Evolutionary conservation across 768 basidiomycete genomes (phyloP).

Genomic region (Boletus speciosus): DNA sequence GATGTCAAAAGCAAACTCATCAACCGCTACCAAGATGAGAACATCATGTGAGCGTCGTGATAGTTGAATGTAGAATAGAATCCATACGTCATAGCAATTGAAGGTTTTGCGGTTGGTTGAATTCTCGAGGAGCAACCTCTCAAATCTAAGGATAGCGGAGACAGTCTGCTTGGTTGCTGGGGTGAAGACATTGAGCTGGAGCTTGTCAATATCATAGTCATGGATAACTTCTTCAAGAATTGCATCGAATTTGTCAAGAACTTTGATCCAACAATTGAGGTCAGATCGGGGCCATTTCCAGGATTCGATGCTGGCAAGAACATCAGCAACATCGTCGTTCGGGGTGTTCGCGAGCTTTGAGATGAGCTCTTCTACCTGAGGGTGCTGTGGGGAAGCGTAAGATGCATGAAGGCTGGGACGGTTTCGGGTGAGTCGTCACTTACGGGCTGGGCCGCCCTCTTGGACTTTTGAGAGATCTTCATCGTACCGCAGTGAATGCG

Average conservation of each 20-base stretch:
- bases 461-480: conserved; percentile 86
- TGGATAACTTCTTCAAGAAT: conserved; percentile 80
- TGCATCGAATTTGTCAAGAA: conserved; percentile 92
- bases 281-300: conserved; percentile 98
- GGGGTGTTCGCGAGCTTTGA: conserved; percentile 60
- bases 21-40: conserved; percentile 58
- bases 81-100: conserved; percentile 90
- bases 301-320: conserved; percentile 63
- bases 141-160: conserved; percentile 82
- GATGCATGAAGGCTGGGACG: conserved; percentile 3
- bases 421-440: conserved; percentile 27
- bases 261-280: conserved; percentile 93
- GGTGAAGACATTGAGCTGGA: conserved; percentile 78
- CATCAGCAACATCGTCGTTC: conserved; percentile 66
- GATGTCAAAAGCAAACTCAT: conserved; percentile 84
- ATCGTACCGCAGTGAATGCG: conserved; percentile 60
- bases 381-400: conserved; percentile 47
- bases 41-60: conserved; percentile 3
- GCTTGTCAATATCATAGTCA: conserved; percentile 81
- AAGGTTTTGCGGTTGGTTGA: conserved; percentile 97
- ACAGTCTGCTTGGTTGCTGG: conserved; percentile 70
- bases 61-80: not conserved
- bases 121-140: conserved; percentile 89
- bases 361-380: conserved; percentile 80
- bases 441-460: conserved; percentile 77